Evolutionary conservation across 768 basidiomycete species (phyloP).

Genomic region (Mycena filopes): DNA sequence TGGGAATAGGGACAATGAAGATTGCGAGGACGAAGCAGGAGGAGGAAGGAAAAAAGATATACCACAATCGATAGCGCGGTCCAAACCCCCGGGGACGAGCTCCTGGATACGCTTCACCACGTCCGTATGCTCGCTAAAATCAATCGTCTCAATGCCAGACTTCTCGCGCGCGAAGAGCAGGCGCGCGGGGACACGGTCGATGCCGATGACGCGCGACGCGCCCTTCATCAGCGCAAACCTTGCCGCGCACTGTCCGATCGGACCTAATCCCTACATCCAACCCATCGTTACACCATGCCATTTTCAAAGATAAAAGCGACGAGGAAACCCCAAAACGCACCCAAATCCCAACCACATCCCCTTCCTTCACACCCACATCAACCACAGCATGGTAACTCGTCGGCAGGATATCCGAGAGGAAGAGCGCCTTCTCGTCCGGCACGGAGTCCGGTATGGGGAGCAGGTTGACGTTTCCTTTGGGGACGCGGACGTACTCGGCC

Average conservation of each 20-base stretch:
- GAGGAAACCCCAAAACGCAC: slow-evolving; percentile 45
- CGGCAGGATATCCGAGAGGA: slow-evolving; percentile 70
- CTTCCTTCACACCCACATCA: slow-evolving; percentile 78
- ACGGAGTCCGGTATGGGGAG: slow-evolving; percentile 75
- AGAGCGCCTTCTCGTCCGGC: slow-evolving; percentile 68
- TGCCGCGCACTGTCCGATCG: slow-evolving; percentile 71
- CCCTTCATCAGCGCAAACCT: slow-evolving; percentile 75
- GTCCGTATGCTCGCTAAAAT: slow-evolving; percentile 63
- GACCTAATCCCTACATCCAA: slow-evolving; percentile 65
- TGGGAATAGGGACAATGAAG: not conserved
- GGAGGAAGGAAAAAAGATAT: not conserved
- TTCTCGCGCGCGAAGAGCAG: slow-evolving; percentile 58
- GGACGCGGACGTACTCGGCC: slow-evolving; percentile 80
- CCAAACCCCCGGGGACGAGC: slow-evolving; percentile 71
- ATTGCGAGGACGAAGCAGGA: not conserved
- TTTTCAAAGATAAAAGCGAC: no score
- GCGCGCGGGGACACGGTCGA: slow-evolving; percentile 66
- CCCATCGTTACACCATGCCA: not conserved
- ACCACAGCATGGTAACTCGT: slow-evolving; percentile 81
- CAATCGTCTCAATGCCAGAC: slow-evolving; percentile 64
- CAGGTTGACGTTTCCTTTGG: slow-evolving; percentile 76
- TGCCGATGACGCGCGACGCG: slow-evolving; percentile 74
- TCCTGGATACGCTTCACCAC: slow-evolving; percentile 68
- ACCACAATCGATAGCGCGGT: slow-evolving; percentile 69
- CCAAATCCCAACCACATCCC: slow-evolving; percentile 80